Base-by-base conservation (phyloP, 2,329 filamentous ascomycete genomes). In the Nemania sp. region DNA sequence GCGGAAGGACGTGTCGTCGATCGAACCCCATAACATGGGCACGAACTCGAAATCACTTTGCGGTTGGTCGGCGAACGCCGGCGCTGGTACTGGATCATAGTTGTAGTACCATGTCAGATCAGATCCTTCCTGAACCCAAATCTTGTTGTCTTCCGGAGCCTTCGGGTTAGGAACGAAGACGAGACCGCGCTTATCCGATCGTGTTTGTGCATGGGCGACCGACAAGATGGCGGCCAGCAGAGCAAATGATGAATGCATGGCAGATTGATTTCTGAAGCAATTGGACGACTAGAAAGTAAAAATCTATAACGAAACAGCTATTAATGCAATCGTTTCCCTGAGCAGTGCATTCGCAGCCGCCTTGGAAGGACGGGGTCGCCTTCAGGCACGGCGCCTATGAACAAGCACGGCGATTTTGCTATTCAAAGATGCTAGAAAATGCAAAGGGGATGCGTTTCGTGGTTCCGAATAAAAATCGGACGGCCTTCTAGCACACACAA, bases 101-200 rank as follows among this genome's bases (percentile, higher is more conserved):
- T 93, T 94, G 82, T 94, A 95, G 80, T 95, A 95, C 91, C 91
- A 95, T 2, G 86, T 89, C 57, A 94, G 76, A 43, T 86, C 83
- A 17, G 83, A 84, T 39, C 79, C 80, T 5, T 77, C 54, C 45
- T 79, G 73, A 11, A 80, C 77, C 88, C 90, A 93, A 68, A 89
- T 79, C 48, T 80, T 72, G 76, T 91, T 85, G 75, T 94, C 90
- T 15, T 78, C 60, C 0, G 85, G 80, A 58, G 81, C 77, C 1
- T 82, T 72, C 5, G 76, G 64, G 60, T 86, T 83, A 6, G 85
- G 81, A 17, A 90, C 83, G 74, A 87, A 90, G 69, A 87, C 83
- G 54, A 95, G 87, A 29, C 90, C 90, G 67, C 91, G 89, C 75
- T 93, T 93, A 17, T 65, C 46, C 3, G 72, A 73, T 5, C 57